phyloP scores from a whole-genome alignment of 768 basidiomycete genomes.

The Rossbeevera mucosa region DNA sequence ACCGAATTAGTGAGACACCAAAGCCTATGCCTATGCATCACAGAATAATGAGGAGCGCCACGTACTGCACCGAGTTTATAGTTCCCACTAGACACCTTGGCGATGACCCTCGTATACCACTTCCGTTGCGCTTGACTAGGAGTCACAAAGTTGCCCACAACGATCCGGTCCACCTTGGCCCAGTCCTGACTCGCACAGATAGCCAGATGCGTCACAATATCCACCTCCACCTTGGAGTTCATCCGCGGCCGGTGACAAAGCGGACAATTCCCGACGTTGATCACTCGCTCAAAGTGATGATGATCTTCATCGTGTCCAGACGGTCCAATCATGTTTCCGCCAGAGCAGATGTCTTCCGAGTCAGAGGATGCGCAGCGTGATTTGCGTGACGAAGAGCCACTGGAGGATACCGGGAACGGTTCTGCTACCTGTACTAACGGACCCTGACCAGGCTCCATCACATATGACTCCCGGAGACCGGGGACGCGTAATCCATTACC shows the following conservation, averaged over 20 bases:
- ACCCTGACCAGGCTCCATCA: constrained; percentile 47
- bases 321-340: neutral
- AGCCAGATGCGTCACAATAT: constrained; percentile 95
- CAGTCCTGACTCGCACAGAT: constrained; percentile 94
- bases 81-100: constrained; percentile 79
- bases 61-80: constrained; percentile 87
- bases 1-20: neutral
- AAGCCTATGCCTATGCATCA: neutral
- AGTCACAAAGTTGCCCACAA: constrained; percentile 93
- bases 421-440: constrained; percentile 36
- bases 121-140: constrained; percentile 94
- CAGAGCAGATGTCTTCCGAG: constrained; percentile 36
- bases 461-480: constrained; percentile 22
- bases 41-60: neutral
- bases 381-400: constrained; percentile 22
- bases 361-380: constrained; percentile 44
- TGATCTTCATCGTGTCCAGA: constrained; percentile 21
- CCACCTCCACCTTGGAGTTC: constrained; percentile 83
- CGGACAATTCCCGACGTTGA: constrained; percentile 94
- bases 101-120: constrained; percentile 89
- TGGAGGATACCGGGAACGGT: constrained; percentile 16
- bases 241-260: constrained; percentile 86
- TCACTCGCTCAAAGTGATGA: constrained; percentile 70
- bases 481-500: neutral
- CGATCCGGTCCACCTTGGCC: constrained; percentile 81